These are phyloP conservation scores for Aspergillus sp. DNA, from an alignment of 2,329 filamentous ascomycete species.

Conservation along the genomic window DNA sequence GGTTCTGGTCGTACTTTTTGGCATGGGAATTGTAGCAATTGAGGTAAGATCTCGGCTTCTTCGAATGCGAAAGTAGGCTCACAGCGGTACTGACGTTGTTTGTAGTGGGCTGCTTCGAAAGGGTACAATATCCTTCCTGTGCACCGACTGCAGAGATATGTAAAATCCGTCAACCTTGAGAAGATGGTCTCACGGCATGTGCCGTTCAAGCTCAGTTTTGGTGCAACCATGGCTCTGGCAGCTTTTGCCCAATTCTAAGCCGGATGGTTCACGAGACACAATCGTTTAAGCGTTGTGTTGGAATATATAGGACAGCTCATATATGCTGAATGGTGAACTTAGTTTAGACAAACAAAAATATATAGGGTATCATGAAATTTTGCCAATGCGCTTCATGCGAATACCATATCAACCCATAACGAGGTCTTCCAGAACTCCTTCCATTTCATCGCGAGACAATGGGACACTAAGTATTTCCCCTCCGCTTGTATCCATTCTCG, in stretches of 20 bases:
- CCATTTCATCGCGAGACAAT: conserved; percentile 83
- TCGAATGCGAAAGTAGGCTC: neutral
- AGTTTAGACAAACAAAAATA: conserved; percentile 2
- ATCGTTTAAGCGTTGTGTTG: neutral
- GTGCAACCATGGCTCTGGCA: conserved; percentile 44
- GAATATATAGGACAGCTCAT: neutral
- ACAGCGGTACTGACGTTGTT: neutral
- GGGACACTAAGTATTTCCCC: conserved; percentile 84
- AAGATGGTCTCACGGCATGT: conserved; percentile 39
- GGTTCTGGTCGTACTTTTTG: conserved; percentile 44
- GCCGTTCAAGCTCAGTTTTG: conserved; percentile 49
- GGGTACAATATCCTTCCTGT: conserved; percentile 48
- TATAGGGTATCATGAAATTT: conserved; percentile 37
- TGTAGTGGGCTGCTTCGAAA: conserved; percentile 46
- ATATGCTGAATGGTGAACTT: neutral
- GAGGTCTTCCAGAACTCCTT: conserved; percentile 80
- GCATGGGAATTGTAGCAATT: conserved; percentile 44
- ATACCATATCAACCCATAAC: conserved; percentile 33
- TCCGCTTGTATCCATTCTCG: conserved; percentile 78
- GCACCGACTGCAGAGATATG: conserved; percentile 40
- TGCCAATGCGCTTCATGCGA: conserved; percentile 12
- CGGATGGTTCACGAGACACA: neutral
- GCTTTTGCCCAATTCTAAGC: conserved; percentile 45
- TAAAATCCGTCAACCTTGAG: conserved; percentile 42
- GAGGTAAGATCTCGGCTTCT: conserved; percentile 35